Evolutionary conservation across 257 asterid species (phyloP).

Genomic region (Dorcoceras hygrometricum): DNA sequence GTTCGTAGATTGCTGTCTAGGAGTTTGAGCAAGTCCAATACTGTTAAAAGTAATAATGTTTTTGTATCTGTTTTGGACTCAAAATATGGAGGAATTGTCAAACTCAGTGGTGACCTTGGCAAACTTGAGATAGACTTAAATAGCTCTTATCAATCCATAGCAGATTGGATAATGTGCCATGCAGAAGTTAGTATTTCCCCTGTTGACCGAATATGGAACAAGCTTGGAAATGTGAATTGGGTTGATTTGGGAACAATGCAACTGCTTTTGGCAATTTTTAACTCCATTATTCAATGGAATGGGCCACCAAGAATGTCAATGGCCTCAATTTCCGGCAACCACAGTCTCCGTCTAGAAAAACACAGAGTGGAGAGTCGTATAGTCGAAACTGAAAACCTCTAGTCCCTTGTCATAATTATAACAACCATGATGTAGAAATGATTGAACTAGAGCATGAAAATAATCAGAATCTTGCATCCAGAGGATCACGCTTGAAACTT

Average conservation of each 20-base stretch:
- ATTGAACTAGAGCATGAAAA: slow-evolving; percentile 37
- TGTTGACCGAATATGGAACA: slow-evolving; percentile 72
- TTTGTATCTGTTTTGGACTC: slow-evolving; percentile 61
- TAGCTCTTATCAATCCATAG: slow-evolving; percentile 60
- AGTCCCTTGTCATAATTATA: slow-evolving; percentile 32
- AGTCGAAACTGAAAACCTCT: slow-evolving; percentile 34
- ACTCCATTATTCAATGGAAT: slow-evolving; percentile 59
- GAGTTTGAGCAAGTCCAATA: slow-evolving; percentile 45
- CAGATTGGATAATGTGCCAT: slow-evolving; percentile 65
- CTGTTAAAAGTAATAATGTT: slow-evolving; percentile 46
- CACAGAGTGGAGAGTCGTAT: slow-evolving; percentile 50
- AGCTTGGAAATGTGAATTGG: slow-evolving; percentile 87
- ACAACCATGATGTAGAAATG: slow-evolving; percentile 42
- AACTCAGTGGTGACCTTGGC: slow-evolving; percentile 67
- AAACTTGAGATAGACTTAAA: slow-evolving; percentile 57
- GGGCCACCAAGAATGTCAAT: slow-evolving; percentile 81
- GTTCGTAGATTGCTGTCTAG: slow-evolving; percentile 58
- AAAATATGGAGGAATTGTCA: slow-evolving; percentile 67
- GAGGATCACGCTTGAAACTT: slow-evolving; percentile 48
- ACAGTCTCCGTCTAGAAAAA: slow-evolving; percentile 70
- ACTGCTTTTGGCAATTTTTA: slow-evolving; percentile 59
- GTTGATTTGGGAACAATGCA: slow-evolving; percentile 72
- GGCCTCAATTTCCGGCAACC: slow-evolving; percentile 64
- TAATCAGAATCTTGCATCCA: slow-evolving; percentile 30
- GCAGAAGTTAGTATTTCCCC: slow-evolving; percentile 61